These are phyloP conservation scores for Myriosclerotinia duriaeana DNA, from an alignment of 2,329 filamentous ascomycete species.

Conservation along the genomic window DNA sequence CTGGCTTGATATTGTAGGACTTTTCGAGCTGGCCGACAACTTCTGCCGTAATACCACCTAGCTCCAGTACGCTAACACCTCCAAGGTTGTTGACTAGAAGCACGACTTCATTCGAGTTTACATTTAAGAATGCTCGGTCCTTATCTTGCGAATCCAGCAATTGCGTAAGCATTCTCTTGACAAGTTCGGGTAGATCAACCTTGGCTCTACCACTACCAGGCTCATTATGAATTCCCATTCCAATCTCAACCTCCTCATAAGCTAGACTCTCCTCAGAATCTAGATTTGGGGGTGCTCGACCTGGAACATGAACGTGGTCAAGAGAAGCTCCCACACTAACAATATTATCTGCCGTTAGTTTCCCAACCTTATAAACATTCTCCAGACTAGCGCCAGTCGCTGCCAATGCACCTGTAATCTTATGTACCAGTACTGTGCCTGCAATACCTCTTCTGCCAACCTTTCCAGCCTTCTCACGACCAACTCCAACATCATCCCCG, in stretches of 20 bases:
- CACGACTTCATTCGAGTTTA: constrained; percentile 60
- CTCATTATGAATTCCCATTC: constrained; percentile 74
- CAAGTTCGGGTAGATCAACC: constrained; percentile 49
- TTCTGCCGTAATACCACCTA: constrained; percentile 67
- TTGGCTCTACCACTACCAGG: constrained; percentile 53
- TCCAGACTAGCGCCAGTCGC: constrained; percentile 65
- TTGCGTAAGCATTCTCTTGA: constrained; percentile 64
- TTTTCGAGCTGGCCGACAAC: constrained; percentile 59
- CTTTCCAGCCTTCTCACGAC: constrained; percentile 78
- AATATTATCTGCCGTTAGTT: constrained; percentile 70
- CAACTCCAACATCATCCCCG: constrained; percentile 88
- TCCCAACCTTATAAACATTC: constrained; percentile 71
- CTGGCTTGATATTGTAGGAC: constrained; percentile 59
- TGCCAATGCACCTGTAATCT: constrained; percentile 82
- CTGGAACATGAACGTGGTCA: constrained; percentile 91
- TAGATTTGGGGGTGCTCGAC: constrained; percentile 57
- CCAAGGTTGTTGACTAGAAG: constrained; percentile 70
- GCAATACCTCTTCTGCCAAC: constrained; percentile 89
- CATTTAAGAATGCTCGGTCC: constrained; percentile 61
- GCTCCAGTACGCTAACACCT: constrained; percentile 64
- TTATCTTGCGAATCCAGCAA: constrained; percentile 61
- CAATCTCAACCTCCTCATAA: constrained; percentile 59
- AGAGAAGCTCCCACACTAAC: constrained; percentile 84
- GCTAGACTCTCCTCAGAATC: constrained; percentile 57
- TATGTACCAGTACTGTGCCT: constrained; percentile 86